These are phyloP conservation scores for Spergularia marina DNA, from an alignment of 148 eudicot species.

Conservation along the genomic window DNA sequence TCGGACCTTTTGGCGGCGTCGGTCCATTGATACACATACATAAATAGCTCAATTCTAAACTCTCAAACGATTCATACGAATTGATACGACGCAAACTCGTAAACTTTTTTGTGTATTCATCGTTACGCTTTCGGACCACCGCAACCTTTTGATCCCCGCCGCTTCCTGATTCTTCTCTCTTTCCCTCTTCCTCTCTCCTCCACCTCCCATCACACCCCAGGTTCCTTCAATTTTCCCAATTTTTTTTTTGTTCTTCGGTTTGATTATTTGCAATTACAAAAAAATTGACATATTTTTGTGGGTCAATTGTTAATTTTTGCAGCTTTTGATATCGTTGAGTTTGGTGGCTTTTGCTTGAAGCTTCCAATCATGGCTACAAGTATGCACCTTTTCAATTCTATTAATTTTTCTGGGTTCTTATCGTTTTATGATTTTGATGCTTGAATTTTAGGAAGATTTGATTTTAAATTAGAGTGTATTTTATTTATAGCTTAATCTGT, in stretches of 20 bases:
- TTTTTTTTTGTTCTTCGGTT: not conserved
- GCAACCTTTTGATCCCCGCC: too few species aligned
- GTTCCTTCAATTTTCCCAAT: not conserved
- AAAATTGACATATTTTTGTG: not conserved
- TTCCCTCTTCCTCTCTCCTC: not conserved
- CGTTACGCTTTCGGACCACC: too few species aligned
- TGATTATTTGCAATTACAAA: not conserved
- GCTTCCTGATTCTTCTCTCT: too few species aligned
- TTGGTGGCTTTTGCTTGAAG: conserved; percentile 6
- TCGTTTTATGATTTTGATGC: not conserved
- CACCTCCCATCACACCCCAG: not conserved
- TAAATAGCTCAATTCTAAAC: too few species aligned
- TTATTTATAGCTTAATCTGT: not conserved
- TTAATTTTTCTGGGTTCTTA: not conserved
- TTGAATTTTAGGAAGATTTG: not conserved
- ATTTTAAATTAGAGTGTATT: not conserved
- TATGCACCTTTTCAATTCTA: not conserved
- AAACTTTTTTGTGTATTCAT: too few species aligned
- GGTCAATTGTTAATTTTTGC: conserved; percentile 2
- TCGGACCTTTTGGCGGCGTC: too few species aligned
- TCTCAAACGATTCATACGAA: too few species aligned
- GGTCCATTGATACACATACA: too few species aligned
- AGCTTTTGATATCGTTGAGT: conserved; percentile 7
- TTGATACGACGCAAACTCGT: too few species aligned
- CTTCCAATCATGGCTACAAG: conserved; percentile 25